Conservation (phyloP, 495 filamentous ascomycete genomes). For the Aspergillus avenaceus region DNA sequence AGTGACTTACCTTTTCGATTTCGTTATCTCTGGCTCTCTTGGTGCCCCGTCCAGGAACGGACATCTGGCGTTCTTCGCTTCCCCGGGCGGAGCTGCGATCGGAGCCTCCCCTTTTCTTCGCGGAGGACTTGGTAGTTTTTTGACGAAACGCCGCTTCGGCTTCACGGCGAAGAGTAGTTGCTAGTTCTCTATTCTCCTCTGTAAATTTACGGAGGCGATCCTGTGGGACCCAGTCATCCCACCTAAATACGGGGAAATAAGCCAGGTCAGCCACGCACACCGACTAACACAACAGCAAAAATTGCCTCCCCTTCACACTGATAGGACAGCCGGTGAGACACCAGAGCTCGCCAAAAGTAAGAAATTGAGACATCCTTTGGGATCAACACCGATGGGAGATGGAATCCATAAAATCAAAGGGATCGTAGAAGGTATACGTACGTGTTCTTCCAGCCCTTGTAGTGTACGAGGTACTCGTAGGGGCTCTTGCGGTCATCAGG, state of each 20-base stretch:
- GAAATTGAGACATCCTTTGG: too few species aligned
- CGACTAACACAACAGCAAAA: background rate
- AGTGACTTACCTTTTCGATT: constrained; percentile 68
- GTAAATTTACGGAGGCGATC: constrained; percentile 92
- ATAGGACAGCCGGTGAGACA: background rate
- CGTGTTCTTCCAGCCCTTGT: constrained; percentile 99
- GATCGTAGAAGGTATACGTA: constrained; percentile 42
- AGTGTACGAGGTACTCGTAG: constrained; percentile 87
- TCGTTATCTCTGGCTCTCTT: constrained; percentile 78
- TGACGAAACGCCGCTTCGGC: constrained; percentile 36
- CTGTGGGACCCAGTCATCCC: constrained; percentile 98
- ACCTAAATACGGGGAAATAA: constrained; percentile 43
- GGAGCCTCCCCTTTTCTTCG: constrained; percentile 63
- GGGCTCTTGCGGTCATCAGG: constrained; percentile 68
- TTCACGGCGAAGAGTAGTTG: constrained; percentile 45
- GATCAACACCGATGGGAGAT: background rate
- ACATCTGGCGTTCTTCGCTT: constrained; percentile 79
- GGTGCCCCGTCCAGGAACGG: constrained; percentile 58
- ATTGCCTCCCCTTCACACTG: background rate
- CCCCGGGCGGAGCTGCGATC: constrained; percentile 76
- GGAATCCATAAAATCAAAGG: background rate
- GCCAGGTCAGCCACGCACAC: constrained; percentile 12
- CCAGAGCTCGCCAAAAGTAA: background rate
- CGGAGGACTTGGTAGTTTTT: constrained; percentile 36
- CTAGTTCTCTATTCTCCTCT: constrained; percentile 87